Base-by-base conservation (phyloP, 176 grass and related monocot genomes). In the Eragrostis curvula region DNA sequence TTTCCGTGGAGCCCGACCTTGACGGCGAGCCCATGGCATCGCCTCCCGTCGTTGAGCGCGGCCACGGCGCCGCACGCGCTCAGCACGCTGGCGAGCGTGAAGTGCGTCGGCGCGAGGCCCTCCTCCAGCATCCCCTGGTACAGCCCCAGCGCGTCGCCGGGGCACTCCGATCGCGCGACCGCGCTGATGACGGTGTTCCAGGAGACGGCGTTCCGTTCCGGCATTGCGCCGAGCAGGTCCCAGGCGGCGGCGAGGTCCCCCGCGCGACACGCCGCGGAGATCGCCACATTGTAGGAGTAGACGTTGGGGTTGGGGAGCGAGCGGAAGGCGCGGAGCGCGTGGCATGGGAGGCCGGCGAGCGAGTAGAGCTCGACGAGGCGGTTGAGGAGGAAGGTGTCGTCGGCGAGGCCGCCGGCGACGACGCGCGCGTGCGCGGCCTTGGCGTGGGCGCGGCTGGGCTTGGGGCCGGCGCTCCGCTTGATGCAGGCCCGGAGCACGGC, bases 341-440 rank as follows among this genome's bases (percentile, higher is more conserved):
- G 50, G 88, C 83, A 53, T 17, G 83, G 83, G 14, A 79, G 77
- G 72, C 88, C 82, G 39, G 91, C 87, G 58, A 77, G 90, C 17
- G 94, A 84, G 74, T 97, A 97, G 63, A 93, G 91, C 78, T 97
- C 88, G 84, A 97, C 88, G 74, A 97, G 79, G 86, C 91, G 90
- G 81, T 97, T 97, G 71, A 85, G 84, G 71, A 97, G 89, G 91
- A 97, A 97, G 67, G 84, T 91, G 63, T 97, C 88, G n/a, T 39
- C 74, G 68, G 82, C 82, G 86, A 93, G 90, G 60, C 87, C 90
- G 71, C 46, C 87, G 75, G 72, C 77, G 74, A 97, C 40, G 68
- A 89, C 84, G 66, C 81, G 86, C 55, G 94, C 88, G 86, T 97
- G 94, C 70, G 83, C 59, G 46, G 86, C 86, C 68, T 88, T 78